phyloP scores from a whole-genome alignment of 1,139 yeast genomes.

The Diutina rugosa region DNA sequence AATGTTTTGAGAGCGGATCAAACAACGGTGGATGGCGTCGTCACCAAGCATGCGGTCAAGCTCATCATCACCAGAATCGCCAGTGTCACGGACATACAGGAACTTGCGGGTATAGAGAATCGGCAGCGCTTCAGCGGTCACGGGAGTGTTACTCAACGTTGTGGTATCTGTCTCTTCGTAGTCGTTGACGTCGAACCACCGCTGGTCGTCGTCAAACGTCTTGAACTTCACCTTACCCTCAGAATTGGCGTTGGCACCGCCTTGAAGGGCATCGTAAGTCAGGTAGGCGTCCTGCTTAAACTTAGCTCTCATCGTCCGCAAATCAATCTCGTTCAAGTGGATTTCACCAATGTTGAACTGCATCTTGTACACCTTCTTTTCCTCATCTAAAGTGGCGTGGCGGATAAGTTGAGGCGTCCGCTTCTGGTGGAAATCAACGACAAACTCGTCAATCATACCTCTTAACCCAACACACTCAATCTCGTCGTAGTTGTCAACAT shows the following conservation, averaged over 20 bases:
- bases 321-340: constrained; percentile 25
- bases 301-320: constrained; percentile 20
- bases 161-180: constrained; percentile 27
- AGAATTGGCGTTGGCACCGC: too few species aligned
- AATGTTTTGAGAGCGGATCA: neutral
- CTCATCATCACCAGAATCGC: neutral
- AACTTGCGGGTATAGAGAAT: constrained; percentile 24
- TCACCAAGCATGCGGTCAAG: neutral
- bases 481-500: constrained; percentile 10
- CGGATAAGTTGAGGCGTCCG: neutral
- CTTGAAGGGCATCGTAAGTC: neutral
- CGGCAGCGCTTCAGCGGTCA: constrained; percentile 18
- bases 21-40: neutral
- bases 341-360: constrained; percentile 31
- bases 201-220: constrained; percentile 20
- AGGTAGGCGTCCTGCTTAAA: constrained; percentile 19
- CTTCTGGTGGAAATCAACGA: constrained; percentile 27
- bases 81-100: constrained; percentile 26
- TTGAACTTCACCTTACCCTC: constrained; percentile 10
- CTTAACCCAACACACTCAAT: constrained; percentile 27
- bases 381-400: constrained; percentile 9
- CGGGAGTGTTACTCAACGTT: constrained; percentile 12
- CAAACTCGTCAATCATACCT: constrained; percentile 26
- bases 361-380: constrained; percentile 27
- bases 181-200: constrained; percentile 32